Percentiles rank a stretch among this genome's conserved stretches.
Evolutionary conservation across 352 stramenopile species (phyloP).

Genomic region (Phytophthora tubulina): DNA sequence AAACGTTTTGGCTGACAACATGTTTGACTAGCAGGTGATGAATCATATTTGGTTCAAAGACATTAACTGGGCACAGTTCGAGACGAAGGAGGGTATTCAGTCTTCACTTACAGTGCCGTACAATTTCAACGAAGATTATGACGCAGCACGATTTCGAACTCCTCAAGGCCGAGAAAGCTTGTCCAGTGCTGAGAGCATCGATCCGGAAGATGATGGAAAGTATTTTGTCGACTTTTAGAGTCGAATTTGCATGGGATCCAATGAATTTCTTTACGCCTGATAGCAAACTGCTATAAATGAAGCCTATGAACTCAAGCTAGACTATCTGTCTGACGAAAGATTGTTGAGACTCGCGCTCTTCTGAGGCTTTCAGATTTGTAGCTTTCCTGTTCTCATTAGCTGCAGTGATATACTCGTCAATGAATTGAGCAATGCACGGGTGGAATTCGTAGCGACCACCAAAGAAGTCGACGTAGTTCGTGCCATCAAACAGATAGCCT

Average conservation of each 20-base stretch:
- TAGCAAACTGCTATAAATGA: neutral
- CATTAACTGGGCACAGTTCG: constrained; percentile 57
- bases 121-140: constrained; percentile 48
- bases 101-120: constrained; percentile 36
- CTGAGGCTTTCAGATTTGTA: constrained; percentile 60
- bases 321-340: constrained; percentile 47
- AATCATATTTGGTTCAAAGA: constrained; percentile 70
- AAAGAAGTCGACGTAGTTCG: constrained; percentile 80
- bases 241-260: neutral
- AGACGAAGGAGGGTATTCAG: constrained; percentile 18
- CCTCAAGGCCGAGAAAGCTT: constrained; percentile 24
- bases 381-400: constrained; percentile 54
- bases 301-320: constrained; percentile 4
- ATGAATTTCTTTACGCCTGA: neutral
- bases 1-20: neutral
- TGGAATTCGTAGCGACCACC: constrained; percentile 81
- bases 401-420: constrained; percentile 63
- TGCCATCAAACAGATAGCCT: constrained; percentile 77
- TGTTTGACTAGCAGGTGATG: constrained; percentile 52
- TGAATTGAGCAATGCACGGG: constrained; percentile 71
- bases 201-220: constrained; percentile 70
- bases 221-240: constrained; percentile 79
- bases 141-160: constrained; percentile 12
- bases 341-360: constrained; percentile 59
- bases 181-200: constrained; percentile 81